Conservation (phyloP, 202 grass and related monocot genomes). For the Schoenoplectus triqueter region DNA sequence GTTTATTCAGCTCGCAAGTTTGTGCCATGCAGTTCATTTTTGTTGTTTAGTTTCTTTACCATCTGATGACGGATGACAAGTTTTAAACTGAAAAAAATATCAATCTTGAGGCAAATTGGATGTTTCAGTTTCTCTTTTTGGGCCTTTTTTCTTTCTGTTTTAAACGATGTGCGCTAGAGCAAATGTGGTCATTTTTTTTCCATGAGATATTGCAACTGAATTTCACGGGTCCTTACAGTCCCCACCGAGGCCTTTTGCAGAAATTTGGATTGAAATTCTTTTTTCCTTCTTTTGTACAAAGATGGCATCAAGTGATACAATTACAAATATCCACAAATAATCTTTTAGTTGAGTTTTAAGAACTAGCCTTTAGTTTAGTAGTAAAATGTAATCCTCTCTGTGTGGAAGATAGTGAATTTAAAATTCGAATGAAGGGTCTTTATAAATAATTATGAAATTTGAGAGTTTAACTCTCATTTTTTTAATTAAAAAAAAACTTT, state of each 20-base stretch:
- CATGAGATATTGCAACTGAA: neutral
- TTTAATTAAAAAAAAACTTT: too few relatives aligned
- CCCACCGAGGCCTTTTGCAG: neutral
- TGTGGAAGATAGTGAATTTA: too few relatives aligned
- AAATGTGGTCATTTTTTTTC: neutral
- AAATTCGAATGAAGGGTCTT: too few relatives aligned
- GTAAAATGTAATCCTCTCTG: too few relatives aligned
- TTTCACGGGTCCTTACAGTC: neutral
- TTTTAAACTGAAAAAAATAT: neutral
- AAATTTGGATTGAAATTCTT: neutral
- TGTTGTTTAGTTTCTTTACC: slow-evolving; percentile 12
- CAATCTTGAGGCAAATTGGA: neutral
- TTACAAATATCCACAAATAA: too few relatives aligned
- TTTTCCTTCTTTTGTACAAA: too few relatives aligned
- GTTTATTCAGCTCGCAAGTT: neutral
- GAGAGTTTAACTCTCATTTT: too few relatives aligned
- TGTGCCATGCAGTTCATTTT: neutral
- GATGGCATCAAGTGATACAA: neutral
- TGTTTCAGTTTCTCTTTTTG: neutral
- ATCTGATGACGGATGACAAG: neutral
- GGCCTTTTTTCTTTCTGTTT: neutral
- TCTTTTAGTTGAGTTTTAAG: too few relatives aligned
- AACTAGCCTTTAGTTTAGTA: too few relatives aligned
- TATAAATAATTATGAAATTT: too few relatives aligned
- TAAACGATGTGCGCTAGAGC: neutral